These are phyloP conservation scores for Dichomitus squalens DNA, from an alignment of 1,284 basidiomycete species.

Conservation along the genomic window DNA sequence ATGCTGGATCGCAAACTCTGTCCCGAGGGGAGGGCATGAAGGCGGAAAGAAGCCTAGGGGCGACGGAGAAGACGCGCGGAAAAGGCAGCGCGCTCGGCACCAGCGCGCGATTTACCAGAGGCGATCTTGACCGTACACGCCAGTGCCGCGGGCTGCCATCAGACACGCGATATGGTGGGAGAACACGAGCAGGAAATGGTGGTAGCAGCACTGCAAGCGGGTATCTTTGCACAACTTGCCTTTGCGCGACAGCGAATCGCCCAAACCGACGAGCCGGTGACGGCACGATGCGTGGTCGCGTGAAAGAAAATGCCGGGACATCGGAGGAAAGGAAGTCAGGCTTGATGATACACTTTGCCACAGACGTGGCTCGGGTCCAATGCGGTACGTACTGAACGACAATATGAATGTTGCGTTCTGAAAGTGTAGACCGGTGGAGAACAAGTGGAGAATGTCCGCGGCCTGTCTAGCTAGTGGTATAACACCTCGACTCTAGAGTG, in stretches of 20 bases:
- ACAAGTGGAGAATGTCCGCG: neutral
- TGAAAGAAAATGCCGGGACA: neutral
- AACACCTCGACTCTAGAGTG: neutral
- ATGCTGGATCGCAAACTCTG: neutral
- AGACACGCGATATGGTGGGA: constrained; percentile 3
- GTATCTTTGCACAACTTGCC: neutral
- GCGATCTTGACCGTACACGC: constrained; percentile 14
- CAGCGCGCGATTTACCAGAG: constrained; percentile 3
- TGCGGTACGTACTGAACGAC: constrained; percentile 1
- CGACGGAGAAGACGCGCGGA: constrained; percentile 11
- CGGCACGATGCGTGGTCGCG: constrained; percentile 5
- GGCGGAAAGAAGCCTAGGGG: constrained; percentile 13
- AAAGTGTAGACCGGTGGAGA: neutral
- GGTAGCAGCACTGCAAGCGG: neutral
- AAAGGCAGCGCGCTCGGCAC: constrained; percentile 14
- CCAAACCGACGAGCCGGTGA: neutral
- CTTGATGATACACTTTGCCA: constrained; percentile 1
- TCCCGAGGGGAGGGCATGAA: neutral
- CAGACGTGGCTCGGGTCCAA: neutral
- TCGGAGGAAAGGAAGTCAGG: constrained; percentile 7
- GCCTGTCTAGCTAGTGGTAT: constrained; percentile 9
- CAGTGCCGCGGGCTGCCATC: constrained; percentile 13
- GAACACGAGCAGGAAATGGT: constrained; percentile 1
- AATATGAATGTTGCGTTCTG: neutral
- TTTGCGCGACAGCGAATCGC: neutral